phyloP scores from a whole-genome alignment of 768 basidiomycete species.

The Trametes maxima region DNA sequence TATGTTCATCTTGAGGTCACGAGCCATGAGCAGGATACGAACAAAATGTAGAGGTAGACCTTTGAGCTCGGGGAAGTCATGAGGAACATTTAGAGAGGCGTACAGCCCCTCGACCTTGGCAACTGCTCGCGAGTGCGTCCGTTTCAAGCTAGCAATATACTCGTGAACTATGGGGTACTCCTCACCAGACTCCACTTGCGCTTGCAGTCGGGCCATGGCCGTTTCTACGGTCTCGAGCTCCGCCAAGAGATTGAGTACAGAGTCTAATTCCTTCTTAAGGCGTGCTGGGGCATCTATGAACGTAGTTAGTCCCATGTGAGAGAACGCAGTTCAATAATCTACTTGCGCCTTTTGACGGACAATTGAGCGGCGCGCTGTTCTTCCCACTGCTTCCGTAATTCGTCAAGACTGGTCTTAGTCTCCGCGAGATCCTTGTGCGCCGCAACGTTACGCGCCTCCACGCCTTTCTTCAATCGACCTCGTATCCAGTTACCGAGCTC shows the following conservation, averaged over 20 bases:
- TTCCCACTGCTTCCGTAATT: slow-evolving; percentile 38
- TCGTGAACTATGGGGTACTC: not conserved
- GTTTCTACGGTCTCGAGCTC: slow-evolving; percentile 31
- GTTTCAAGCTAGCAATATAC: slow-evolving; percentile 7
- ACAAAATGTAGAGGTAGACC: slow-evolving; percentile 35
- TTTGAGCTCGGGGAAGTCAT: slow-evolving; percentile 38
- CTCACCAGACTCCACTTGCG: not conserved
- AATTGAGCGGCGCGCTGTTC: slow-evolving; percentile 37
- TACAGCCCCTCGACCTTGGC: slow-evolving; percentile 37
- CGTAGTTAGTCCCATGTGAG: not conserved
- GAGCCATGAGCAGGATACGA: slow-evolving; percentile 35
- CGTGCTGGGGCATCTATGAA: slow-evolving; percentile 12
- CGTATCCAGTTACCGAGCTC: slow-evolving; percentile 31
- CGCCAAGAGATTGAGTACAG: slow-evolving; percentile 35
- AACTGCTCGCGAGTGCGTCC: slow-evolving; percentile 22
- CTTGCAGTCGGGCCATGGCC: slow-evolving; percentile 13
- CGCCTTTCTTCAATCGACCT: not conserved
- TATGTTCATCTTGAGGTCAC: slow-evolving; percentile 44
- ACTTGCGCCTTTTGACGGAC: slow-evolving; percentile 33
- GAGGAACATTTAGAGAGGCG: slow-evolving; percentile 37
- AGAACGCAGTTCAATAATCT: not conserved
- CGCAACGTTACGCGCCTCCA: not conserved
- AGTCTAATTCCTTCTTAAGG: slow-evolving; percentile 39
- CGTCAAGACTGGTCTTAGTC: slow-evolving; percentile 20
- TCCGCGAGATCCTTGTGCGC: slow-evolving; percentile 24